phyloP scores from a whole-genome alignment of 352 stramenopile species.

The Pythium periplocum region DNA sequence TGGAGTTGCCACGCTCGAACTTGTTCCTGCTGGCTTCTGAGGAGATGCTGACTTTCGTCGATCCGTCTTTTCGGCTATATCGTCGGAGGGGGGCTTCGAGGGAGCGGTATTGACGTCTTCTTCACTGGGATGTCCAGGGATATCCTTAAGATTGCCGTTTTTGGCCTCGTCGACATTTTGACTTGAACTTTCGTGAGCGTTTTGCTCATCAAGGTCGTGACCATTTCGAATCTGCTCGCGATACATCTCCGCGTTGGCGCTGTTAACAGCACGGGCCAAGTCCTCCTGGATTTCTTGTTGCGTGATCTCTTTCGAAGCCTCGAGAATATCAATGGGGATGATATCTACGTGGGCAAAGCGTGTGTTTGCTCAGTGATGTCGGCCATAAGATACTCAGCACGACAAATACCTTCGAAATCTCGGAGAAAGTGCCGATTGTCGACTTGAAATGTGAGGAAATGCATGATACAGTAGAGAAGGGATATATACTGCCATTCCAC shows the following conservation, averaged over 20 bases:
- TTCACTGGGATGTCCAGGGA: too few relatives aligned
- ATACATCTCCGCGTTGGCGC: slow-evolving; percentile 33
- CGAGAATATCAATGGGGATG: slow-evolving; percentile 42
- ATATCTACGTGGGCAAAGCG: slow-evolving; percentile 30
- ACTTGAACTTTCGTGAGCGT: too few relatives aligned
- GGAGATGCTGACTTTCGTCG: too few relatives aligned
- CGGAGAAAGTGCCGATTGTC: slow-evolving; percentile 46
- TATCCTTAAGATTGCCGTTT: too few relatives aligned
- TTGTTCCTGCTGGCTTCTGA: too few relatives aligned
- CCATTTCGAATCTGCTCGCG: slow-evolving; percentile 4
- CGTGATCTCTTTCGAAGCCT: slow-evolving; percentile 41
- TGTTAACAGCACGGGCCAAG: slow-evolving; percentile 40
- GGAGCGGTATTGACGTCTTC: too few relatives aligned
- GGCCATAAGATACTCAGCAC: too few relatives aligned
- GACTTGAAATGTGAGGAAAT: slow-evolving; percentile 50
- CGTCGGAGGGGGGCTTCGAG: too few relatives aligned
- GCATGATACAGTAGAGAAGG: slow-evolving; percentile 71
- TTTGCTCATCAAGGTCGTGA: neutral
- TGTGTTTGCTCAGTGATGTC: neutral
- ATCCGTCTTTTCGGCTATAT: too few relatives aligned
- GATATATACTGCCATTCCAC: slow-evolving; percentile 49
- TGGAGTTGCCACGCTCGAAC: too few relatives aligned
- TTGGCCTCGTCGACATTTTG: too few relatives aligned
- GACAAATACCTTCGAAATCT: slow-evolving; percentile 31
- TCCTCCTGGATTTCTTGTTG: slow-evolving; percentile 43